Evolutionary conservation across 257 asterid genomes (phyloP).

Genomic region (Sherardia arvensis): DNA sequence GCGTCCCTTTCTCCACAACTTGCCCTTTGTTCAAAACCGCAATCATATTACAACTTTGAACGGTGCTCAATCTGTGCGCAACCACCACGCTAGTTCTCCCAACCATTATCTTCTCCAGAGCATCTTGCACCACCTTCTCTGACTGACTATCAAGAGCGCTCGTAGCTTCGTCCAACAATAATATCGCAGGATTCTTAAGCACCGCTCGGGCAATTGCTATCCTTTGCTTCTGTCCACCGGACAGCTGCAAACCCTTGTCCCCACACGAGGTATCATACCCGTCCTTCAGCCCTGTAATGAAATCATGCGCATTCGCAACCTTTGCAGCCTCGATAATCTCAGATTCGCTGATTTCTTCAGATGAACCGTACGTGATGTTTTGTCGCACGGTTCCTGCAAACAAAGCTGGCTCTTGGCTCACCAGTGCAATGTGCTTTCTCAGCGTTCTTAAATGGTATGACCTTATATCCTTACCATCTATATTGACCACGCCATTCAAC

Average conservation of each 20-base stretch:
- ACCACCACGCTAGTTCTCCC: constrained; percentile 6
- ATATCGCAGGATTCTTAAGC: neutral
- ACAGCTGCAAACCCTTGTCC: constrained; percentile 70
- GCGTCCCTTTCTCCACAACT: constrained; percentile 37
- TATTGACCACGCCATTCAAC: constrained; percentile 38
- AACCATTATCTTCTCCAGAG: constrained; percentile 15
- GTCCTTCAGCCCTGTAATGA: constrained; percentile 53
- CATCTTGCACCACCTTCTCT: constrained; percentile 80
- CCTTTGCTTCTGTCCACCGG: constrained; percentile 88
- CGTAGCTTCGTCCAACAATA: constrained; percentile 34
- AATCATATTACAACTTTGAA: neutral
- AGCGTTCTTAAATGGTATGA: constrained; percentile 45
- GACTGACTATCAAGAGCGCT: constrained; percentile 78
- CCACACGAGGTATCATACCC: constrained; percentile 77
- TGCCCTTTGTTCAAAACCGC: constrained; percentile 1
- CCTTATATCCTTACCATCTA: constrained; percentile 60
- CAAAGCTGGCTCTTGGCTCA: constrained; percentile 75
- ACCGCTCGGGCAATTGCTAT: constrained; percentile 80
- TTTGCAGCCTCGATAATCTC: constrained; percentile 67
- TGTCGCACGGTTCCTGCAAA: constrained; percentile 61
- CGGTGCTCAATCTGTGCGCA: neutral
- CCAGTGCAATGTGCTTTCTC: constrained; percentile 67
- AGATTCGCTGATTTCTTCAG: constrained; percentile 30
- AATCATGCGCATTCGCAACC: constrained; percentile 81
- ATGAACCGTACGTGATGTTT: constrained; percentile 61